Base-by-base conservation (phyloP, 116 monocot genomes). In the Cymodocea nodosa region DNA sequence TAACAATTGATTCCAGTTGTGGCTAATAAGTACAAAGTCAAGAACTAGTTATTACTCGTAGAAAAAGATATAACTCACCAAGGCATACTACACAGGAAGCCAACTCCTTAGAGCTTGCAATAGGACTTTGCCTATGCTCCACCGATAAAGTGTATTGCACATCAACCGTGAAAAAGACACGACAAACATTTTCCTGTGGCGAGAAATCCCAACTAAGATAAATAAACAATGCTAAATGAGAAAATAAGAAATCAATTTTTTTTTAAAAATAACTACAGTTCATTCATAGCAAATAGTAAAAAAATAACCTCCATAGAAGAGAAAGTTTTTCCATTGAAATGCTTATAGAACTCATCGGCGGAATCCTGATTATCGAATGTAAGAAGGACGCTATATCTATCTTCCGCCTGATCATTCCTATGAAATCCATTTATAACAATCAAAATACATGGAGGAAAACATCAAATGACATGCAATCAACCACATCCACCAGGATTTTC, bases 31-130 rank as follows among this genome's bases (percentile, higher is more conserved):
- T 44, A 10, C 9, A 4, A 44, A 44, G 44, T 12, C 44, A 44
- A 44, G 8, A 44, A 39, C 36, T n/a, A 18, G 4, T 12, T 19
- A 12, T 3, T 22, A 19, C 16, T 62, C 37, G 39, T 39, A 39
- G 44, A 62, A 62, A 37, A 9, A 35, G 39, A 40, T 39, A 62
- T 23, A 37, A 73, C 82, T 77, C 74, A 97, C 97, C 92, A 71
- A 91, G 97, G 65, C 97, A 97, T 61, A 97, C 97, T 66, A 91
- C 84, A 67, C 97, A 97, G 54, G 76, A 73, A 58, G 82, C 76
- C 72, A 79, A 81, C 22, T 97, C 97, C 3, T 74, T 68, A 62
- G 84, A 78, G 60, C 72, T 93, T 37, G 77, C 60, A 52, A 81
- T 23, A 22, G 85, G 73, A 52, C 77, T 73, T 52, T 82, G 85